These are phyloP conservation scores for Dactylella cylindrospora DNA, from an alignment of 2,329 filamentous ascomycete species.

Conservation along the genomic window DNA sequence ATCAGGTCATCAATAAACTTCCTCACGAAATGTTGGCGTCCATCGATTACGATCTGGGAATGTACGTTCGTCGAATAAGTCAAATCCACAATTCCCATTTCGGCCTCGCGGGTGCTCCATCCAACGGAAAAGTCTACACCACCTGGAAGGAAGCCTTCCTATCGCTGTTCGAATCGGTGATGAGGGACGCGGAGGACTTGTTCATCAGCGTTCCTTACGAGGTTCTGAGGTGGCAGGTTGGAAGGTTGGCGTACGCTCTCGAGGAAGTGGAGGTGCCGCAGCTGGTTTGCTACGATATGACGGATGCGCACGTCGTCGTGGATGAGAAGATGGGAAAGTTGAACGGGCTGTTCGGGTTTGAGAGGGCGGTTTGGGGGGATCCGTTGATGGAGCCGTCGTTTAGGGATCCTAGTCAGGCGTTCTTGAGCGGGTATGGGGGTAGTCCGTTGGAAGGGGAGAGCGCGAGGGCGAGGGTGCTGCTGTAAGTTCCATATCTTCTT, in stretches of 20 bases:
- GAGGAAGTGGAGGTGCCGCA: conserved; percentile 59
- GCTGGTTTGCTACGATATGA: conserved; percentile 60
- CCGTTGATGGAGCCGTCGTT: conserved; percentile 45
- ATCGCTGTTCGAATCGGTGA: conserved; percentile 59
- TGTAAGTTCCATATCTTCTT: conserved; percentile 15
- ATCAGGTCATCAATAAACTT: conserved; percentile 29
- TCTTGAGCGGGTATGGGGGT: conserved; percentile 47
- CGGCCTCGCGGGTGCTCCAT: conserved; percentile 27
- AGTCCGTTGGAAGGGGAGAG: conserved; percentile 24
- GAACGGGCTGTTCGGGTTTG: conserved; percentile 47
- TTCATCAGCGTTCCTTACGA: conserved; percentile 62
- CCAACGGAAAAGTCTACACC: conserved; percentile 49
- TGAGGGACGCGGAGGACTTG: conserved; percentile 65
- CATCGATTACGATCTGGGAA: conserved; percentile 49
- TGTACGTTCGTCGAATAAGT: conserved; percentile 46
- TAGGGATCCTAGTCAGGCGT: conserved; percentile 38
- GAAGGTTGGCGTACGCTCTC: conserved; percentile 57
- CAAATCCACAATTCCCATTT: conserved; percentile 32
- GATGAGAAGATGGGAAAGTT: conserved; percentile 43
- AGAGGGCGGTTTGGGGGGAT: conserved; percentile 48
- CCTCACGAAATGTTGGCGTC: conserved; percentile 36
- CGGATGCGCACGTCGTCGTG: conserved; percentile 50
- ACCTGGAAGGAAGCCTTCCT: conserved; percentile 63
- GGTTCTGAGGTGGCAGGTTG: conserved; percentile 59
- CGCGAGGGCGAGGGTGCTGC: conserved; percentile 19